Percentiles rank a stretch among this genome's conserved stretches.
Evolutionary conservation across 164 flowering plant species (phyloP).

Genomic region (Vitis vinifera): DNA sequence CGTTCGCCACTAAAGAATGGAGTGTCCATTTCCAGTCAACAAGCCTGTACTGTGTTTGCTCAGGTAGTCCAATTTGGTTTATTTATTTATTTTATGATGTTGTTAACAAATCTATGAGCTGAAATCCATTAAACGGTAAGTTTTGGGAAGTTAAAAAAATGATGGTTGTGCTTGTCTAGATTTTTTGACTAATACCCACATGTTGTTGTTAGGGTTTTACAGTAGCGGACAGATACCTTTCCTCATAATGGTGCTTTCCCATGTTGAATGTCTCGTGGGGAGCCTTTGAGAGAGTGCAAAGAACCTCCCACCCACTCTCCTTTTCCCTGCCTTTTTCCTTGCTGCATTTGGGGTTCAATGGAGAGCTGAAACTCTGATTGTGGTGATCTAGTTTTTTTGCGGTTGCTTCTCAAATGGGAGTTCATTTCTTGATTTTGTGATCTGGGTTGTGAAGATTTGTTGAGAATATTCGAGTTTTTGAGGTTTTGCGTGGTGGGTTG

Average conservation of each 20-base stretch:
- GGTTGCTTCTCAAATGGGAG: conserved; percentile 24
- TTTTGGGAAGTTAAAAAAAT: conserved; percentile 22
- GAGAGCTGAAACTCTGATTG: conserved; percentile 12
- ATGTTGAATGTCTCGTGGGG: conserved; percentile 20
- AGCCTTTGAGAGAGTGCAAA: conserved; percentile 9
- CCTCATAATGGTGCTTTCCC: conserved; percentile 44
- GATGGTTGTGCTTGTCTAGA: conserved; percentile 27
- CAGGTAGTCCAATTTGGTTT: neutral
- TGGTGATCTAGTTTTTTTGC: conserved; percentile 12
- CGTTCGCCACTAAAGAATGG: neutral
- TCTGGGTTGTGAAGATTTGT: conserved; percentile 32
- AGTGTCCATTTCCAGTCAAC: neutral
- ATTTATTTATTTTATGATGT: neutral
- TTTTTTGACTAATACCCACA: conserved; percentile 32
- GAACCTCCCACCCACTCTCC: conserved; percentile 9
- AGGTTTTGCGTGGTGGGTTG: conserved; percentile 10
- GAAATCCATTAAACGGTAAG: conserved; percentile 15
- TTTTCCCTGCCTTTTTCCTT: conserved; percentile 14
- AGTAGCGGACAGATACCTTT: conserved; percentile 53
- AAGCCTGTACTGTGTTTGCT: too few species aligned
- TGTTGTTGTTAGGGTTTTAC: conserved; percentile 40
- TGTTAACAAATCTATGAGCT: conserved; percentile 1
- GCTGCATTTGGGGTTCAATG: conserved; percentile 32
- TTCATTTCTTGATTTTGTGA: conserved; percentile 23
- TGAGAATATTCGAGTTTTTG: conserved; percentile 4